These are phyloP conservation scores for Ajuga chamaepitys DNA, from an alignment of 257 asterid genomes.

Conservation along the genomic window DNA sequence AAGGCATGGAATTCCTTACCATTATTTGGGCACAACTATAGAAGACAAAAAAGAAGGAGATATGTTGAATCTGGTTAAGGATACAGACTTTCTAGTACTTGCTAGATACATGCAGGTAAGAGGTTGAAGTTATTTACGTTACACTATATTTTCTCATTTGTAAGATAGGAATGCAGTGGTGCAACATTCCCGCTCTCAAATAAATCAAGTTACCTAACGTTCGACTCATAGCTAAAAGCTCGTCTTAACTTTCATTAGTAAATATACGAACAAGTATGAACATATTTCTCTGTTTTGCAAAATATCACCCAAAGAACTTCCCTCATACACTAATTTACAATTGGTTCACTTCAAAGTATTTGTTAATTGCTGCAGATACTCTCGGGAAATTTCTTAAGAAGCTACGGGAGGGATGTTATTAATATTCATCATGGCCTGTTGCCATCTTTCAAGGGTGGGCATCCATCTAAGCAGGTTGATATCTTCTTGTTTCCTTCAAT, in stretches of 20 bases:
- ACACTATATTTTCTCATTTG: background rate
- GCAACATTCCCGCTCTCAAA: background rate
- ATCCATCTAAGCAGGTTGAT: slow-evolving; percentile 83
- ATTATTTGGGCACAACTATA: slow-evolving; percentile 34
- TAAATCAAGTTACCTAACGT: background rate
- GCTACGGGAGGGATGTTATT: slow-evolving; percentile 67
- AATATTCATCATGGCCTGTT: slow-evolving; percentile 92
- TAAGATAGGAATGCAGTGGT: background rate
- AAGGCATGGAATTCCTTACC: slow-evolving; percentile 85
- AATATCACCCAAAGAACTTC: background rate
- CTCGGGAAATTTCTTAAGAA: slow-evolving; percentile 65
- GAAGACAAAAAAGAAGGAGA: slow-evolving; percentile 56
- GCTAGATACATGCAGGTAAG: slow-evolving; percentile 99
- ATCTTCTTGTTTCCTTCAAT: slow-evolving; percentile 6
- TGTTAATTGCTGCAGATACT: slow-evolving; percentile 52
- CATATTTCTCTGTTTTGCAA: too few relatives aligned
- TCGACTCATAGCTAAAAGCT: background rate
- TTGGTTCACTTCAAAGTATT: slow-evolving; percentile 18
- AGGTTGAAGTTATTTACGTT: background rate
- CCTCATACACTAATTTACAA: slow-evolving; percentile 7
- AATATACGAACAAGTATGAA: background rate
- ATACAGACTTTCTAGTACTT: slow-evolving; percentile 85
- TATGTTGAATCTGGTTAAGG: slow-evolving; percentile 63
- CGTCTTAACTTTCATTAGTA: background rate
- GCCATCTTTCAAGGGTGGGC: slow-evolving; percentile 96